These are phyloP conservation scores for Pseudozyma pruni DNA, from an alignment of 1,284 basidiomycete species.

Conservation along the genomic window DNA sequence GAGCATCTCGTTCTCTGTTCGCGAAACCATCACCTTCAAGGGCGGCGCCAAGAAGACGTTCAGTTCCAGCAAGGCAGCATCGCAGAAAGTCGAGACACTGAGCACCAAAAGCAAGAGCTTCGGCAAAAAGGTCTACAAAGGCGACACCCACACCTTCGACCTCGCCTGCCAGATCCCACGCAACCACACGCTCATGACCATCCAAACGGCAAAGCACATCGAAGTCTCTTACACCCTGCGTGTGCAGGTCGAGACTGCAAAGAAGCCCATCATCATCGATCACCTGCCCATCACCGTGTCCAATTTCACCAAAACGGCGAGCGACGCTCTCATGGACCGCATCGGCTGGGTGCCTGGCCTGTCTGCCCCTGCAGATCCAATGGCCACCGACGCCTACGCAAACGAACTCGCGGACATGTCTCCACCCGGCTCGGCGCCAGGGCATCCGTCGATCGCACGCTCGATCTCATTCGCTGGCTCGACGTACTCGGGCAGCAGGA, in stretches of 20 bases:
- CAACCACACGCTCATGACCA: constrained; percentile 61
- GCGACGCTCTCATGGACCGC: constrained; percentile 37
- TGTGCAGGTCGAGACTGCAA: constrained; percentile 59
- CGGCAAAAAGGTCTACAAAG: constrained; percentile 64
- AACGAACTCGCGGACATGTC: constrained; percentile 3
- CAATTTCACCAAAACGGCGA: constrained; percentile 46
- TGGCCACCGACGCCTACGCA: not conserved
- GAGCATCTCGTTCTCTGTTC: constrained; percentile 51
- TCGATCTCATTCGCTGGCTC: constrained; percentile 44
- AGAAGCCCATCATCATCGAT: constrained; percentile 63
- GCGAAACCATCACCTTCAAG: constrained; percentile 63
- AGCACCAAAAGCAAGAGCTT: constrained; percentile 54
- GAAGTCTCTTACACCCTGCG: constrained; percentile 64
- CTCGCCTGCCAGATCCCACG: constrained; percentile 57
- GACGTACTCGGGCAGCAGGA: constrained; percentile 24
- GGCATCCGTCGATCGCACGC: constrained; percentile 27
- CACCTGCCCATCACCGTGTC: constrained; percentile 63
- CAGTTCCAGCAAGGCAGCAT: constrained; percentile 38
- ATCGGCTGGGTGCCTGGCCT: constrained; percentile 64
- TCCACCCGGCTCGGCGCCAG: constrained; percentile 3
- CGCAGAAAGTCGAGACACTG: constrained; percentile 55
- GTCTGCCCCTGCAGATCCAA: constrained; percentile 29
- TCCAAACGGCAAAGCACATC: constrained; percentile 66
- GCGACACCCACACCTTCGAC: constrained; percentile 62
- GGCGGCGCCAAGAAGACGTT: constrained; percentile 46